Evolutionary conservation across 331 rosid species (phyloP), one percentile per base, ranked within the genome.

Genomic region (Malus hybrid): DNA sequence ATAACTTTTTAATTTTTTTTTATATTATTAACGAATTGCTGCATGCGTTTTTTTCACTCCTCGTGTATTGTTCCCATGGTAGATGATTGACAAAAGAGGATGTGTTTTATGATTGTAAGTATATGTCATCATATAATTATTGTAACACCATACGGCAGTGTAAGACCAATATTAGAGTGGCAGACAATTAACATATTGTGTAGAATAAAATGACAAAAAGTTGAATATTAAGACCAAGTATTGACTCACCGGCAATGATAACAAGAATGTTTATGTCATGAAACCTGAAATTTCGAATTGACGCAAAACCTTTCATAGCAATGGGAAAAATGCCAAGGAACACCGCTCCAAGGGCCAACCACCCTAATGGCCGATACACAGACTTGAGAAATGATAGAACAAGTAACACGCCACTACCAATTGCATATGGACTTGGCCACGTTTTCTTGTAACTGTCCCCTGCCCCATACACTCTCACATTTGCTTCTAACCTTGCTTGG

Each of bases 401-500:
- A 12, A 94, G 91, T 32, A 94, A 63, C 0, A 86, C 4, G 1
- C 99, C 99, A 15, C 91, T 83, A 2, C 54, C 87, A 2, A 88
- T 4, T 34, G 99, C 86, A 12, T 73, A 90, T 5, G 88, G 90
- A 46, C 93, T 92, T 69, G 99, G 99, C 99, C 97, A 94, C 78
- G 62, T 86, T 42, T 82, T 88, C 70, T 75, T 50, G 79, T 79
- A 81, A 64, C 74, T 83, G 20, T 76, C 77, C 4, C 85, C 76
- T 10, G 57, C 69, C 19, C 99, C 99, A 46, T 86, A 67, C 24
- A 80, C 75, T 80, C 88, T 87, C 5, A 84, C 70, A 16, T 85
- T 90, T 7, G 99, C 99, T 75, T 94, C 97, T 22, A 94, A 6
- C 36, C 99, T 87, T 61, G 90, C 97, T 76, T 87, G 85, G 65